Evolutionary conservation across 139 green algal species (phyloP), one percentile per base, ranked within the genome.

Genomic region (Chlorella ohadii): DNA sequence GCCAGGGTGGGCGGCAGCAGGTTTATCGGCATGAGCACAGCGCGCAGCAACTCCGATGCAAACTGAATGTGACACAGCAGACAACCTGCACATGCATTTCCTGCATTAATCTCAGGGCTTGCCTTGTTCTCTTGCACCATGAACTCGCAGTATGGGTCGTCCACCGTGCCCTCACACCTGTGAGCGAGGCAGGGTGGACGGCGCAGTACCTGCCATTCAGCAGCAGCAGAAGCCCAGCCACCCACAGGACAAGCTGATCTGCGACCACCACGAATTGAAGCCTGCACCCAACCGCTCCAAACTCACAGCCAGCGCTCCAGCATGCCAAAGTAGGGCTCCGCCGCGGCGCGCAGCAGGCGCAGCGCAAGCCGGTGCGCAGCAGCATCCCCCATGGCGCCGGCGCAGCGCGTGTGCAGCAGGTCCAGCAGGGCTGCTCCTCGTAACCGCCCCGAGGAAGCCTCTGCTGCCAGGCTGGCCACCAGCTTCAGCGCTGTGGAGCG

Each of bases 91-190:
- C 34, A 44, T 39, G 67, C 34, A 27, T n/a, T 12, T 31, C 20
- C 59, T 66, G 25, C 16, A n/a, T 4, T 12, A 4, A 33, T 33
- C 59, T 2, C 59, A 28, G 13, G 3, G 27, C 68, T 79, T 67
- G 86, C 85, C 79, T 39, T 51, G 39, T 93, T 71, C 82, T 94
- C 90, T 70, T 94, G 81, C 28, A 98, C 89, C 91, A 99, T 96
- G 81, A 99, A 99, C 86, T 99, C 96, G 23, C 38, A 72, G 80
- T 97, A 96, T 0, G 96, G 94, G 77, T 98, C 96, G 51, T 96
- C 90, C 72, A 98, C 79, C 44, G 91, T 72, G 0, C 95, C 96
- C 72, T 94, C 87, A 38, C 88, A 59, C 11, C 51, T 59, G 51
- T 13, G 22, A 9, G 15, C 51, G 22, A 59, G 15, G 51, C 51